These are phyloP conservation scores for Neoboletus magnificus DNA, from an alignment of 768 basidiomycete genomes.

Conservation along the genomic window DNA sequence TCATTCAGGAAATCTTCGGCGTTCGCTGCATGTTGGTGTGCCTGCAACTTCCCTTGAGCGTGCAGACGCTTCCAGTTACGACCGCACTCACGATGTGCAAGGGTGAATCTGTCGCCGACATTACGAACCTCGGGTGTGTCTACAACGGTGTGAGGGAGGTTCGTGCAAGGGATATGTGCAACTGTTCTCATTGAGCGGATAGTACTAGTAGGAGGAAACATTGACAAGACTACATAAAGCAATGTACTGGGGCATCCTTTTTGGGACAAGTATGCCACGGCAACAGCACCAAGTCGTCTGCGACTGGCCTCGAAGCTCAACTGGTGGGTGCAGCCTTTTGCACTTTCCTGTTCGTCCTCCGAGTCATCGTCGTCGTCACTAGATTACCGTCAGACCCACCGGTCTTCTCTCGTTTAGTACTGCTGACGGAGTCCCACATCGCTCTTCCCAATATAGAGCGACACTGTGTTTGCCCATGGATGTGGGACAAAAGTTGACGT, in stretches of 20 bases:
- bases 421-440: no score
- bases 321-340: no score
- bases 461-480: no score
- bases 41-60: constrained; percentile 41
- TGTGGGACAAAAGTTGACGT: no score
- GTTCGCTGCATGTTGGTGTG: constrained; percentile 78
- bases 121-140: constrained; percentile 2
- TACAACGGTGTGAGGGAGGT: background rate
- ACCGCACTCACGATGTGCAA: constrained; percentile 45
- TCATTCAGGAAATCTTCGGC: constrained; percentile 68
- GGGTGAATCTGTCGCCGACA: constrained; percentile 43
- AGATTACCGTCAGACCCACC: no score
- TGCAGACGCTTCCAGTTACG: background rate
- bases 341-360: no score
- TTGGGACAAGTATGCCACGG: background rate
- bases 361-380: no score
- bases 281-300: no score
- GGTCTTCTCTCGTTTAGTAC: no score
- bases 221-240: background rate
- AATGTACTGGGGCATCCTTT: background rate
- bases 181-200: constrained; percentile 3
- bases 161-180: background rate
- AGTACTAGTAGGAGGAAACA: background rate
- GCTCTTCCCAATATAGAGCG: no score
- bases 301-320: no score